Evolutionary conservation across 306 rosid genomes (phyloP).

Genomic region (Cicer chorassanicum): DNA sequence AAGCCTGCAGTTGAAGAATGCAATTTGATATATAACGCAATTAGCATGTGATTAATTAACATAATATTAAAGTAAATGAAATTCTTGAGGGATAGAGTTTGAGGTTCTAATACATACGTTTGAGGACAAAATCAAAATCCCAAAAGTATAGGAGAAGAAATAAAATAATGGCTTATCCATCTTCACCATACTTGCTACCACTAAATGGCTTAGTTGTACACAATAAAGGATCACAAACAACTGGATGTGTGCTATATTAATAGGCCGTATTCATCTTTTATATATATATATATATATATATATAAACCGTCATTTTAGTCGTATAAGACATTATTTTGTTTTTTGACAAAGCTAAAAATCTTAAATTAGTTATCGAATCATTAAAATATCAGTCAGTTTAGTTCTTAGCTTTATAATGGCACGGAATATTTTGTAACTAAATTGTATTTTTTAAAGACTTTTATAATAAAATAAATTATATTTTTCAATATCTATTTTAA

Average conservation of each 20-base stretch:
- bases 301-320: no score
- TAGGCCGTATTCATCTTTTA: conserved; percentile 44
- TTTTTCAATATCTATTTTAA: no score
- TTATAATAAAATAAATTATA: no score
- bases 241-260: conserved; percentile 36
- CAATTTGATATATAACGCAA: conserved; percentile 38
- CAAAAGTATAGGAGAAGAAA: background rate
- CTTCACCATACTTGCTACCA: conserved; percentile 21
- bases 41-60: conserved; percentile 28
- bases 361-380: no score
- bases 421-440: no score
- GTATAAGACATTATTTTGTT: no score
- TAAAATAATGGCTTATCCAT: conserved; percentile 44
- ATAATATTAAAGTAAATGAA: conserved; percentile 8
- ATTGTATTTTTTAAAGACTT: no score
- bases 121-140: conserved; percentile 46
- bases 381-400: no score
- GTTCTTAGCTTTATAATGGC: no score
- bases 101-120: conserved; percentile 38
- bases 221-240: conserved; percentile 47
- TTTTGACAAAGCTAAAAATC: no score
- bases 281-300: no score
- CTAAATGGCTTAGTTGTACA: conserved; percentile 45
- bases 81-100: conserved; percentile 30
- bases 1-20: background rate